Conservation (phyloP, 164 flowering plant species). For the Protea cynaroides region DNA sequence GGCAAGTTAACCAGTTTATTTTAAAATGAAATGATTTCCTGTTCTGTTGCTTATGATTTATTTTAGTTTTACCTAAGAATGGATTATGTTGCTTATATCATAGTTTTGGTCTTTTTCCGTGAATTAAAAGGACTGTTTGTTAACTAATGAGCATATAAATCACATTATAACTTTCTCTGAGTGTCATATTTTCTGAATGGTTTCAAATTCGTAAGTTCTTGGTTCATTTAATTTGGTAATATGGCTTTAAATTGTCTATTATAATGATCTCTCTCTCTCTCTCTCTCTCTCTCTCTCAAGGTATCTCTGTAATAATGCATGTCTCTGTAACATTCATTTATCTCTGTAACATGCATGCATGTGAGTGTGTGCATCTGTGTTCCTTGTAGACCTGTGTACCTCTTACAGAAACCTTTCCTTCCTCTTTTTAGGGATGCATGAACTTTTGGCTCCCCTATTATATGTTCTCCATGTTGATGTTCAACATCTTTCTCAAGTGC, state of each 20-base stretch:
- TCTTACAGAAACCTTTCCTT: not conserved
- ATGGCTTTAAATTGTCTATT: no score
- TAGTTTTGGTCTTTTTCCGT: not conserved
- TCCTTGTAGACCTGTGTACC: not conserved
- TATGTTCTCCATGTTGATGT: constrained; percentile 90
- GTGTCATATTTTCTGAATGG: not conserved
- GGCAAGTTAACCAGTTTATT: constrained; percentile 45
- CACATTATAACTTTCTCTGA: not conserved
- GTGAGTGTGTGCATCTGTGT: not conserved
- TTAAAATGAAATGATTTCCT: not conserved
- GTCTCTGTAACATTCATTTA: no score
- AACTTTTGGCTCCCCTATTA: constrained; percentile 86
- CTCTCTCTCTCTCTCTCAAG: no score
- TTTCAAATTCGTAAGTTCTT: not conserved
- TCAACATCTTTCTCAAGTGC: constrained; percentile 61
- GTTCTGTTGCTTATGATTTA: not conserved
- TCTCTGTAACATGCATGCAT: no score
- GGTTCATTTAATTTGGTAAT: no score
- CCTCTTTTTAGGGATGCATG: constrained; percentile 80
- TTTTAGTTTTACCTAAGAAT: no score
- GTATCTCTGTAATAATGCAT: no score
- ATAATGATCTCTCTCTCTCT: no score
- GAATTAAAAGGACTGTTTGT: no score
- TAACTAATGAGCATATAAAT: not conserved
- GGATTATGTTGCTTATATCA: not conserved